A percentile compares a stretch with the other conserved stretches of the same genome.
Conservation (phyloP, 495 filamentous ascomycete species). For the Podospora didyma region DNA sequence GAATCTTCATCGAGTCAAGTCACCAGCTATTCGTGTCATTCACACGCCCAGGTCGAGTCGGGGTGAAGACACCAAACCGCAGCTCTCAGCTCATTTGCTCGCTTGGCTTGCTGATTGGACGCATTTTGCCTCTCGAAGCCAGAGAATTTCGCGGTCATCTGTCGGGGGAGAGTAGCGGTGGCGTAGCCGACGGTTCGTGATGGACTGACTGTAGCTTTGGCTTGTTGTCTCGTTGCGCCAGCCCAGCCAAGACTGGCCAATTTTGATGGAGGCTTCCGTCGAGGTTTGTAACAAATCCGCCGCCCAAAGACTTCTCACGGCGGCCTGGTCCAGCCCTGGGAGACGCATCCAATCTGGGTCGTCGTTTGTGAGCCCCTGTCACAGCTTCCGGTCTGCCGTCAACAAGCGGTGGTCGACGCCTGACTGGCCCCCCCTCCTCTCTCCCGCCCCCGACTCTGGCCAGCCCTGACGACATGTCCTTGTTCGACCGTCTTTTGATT, state of each 20-base stretch:
- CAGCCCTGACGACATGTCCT: slow-evolving; percentile 20
- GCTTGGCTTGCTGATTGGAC: background rate
- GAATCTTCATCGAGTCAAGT: slow-evolving; percentile 27
- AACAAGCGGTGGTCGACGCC: background rate
- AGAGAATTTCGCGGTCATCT: slow-evolving; percentile 1
- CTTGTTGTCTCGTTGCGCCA: background rate
- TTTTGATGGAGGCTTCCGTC: background rate
- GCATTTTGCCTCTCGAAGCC: background rate
- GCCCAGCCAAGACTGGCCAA: background rate
- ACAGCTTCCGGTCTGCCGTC: background rate
- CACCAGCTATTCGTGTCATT: slow-evolving; percentile 16
- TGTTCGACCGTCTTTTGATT: slow-evolving; percentile 7
- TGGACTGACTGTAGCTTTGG: background rate
- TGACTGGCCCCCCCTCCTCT: background rate
- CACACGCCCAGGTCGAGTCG: background rate
- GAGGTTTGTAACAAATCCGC: background rate
- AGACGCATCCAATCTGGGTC: background rate
- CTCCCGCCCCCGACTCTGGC: slow-evolving; percentile 6
- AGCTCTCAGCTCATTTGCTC: slow-evolving; percentile 8
- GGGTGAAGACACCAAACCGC: background rate
- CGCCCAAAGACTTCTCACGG: background rate
- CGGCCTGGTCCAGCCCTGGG: background rate
- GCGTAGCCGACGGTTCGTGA: too few species aligned
- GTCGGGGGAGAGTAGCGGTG: background rate
- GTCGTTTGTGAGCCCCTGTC: background rate